Base-by-base conservation (phyloP, 352 stramenopile species). In the Halophytophthora polymorphica region DNA sequence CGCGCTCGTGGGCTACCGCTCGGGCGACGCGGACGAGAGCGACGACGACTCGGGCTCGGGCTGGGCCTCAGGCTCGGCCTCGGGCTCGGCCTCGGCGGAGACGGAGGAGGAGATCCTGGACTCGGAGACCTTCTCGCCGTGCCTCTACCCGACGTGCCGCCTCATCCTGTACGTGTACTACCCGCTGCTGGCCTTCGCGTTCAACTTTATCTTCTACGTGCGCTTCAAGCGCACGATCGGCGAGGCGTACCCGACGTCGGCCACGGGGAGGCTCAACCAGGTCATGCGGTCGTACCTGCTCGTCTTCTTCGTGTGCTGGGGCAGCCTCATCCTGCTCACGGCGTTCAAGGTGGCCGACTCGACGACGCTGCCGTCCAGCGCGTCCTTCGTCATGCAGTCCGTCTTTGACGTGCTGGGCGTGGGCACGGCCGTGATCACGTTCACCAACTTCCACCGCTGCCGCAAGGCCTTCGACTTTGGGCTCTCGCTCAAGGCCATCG, bases 91-190 rank as follows among this genome's bases (percentile, higher is more conserved):
- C n/a, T 56, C 52, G 33, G 62, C 52, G 10, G 55, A 13, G 38
- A 61, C 45, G 3, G 51, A 72, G 37, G 67, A 78, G 22, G 58
- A 66, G 18, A 58, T 73, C 15, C 40, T 61, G 12, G 58, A 70
- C 14, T 39, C 66, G 2, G 64, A 83, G 17, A 78, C 64, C 22
- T 79, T 81, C 42, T 72, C 80, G 52, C 72, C 77, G 35, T 87
- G 76, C 18, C 58, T 89, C 8, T 85, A 89, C 58, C 66, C 69
- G 42, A 86, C 75, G 40, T 87, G 78, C 34, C 71, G 75, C 0
- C 65, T 82, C 15, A 87, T 89, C 50, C 57, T 89, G 58, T 89
- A 89, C 59, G 73, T 89, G 31, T 89, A 87, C 59, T 89, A 86
- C 50, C 78, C 78, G 43, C 58, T 89, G 39, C 43, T 89, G 38